Evolutionary conservation across 495 filamentous ascomycete genomes (phyloP).

Genomic region (Talaromyces nanjingensis): DNA sequence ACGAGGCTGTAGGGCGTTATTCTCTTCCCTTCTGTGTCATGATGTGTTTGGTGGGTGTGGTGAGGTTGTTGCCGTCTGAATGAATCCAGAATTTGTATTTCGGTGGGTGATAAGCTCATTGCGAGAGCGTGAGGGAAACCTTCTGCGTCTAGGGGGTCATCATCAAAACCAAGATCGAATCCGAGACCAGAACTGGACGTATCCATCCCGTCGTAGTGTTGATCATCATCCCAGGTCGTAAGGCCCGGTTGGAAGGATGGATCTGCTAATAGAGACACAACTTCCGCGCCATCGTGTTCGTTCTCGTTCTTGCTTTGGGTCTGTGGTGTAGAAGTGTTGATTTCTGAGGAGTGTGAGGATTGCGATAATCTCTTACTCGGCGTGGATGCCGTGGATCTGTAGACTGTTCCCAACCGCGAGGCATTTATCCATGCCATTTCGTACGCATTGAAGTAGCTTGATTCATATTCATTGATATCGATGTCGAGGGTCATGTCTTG

Average conservation of each 20-base stretch:
- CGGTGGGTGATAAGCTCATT: neutral
- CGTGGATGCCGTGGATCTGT: neutral
- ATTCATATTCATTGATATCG: neutral
- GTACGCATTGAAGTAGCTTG: constrained; percentile 4
- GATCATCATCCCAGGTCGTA: constrained; percentile 40
- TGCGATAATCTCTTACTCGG: neutral
- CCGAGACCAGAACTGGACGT: neutral
- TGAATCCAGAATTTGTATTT: constrained; percentile 31
- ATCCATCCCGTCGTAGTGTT: constrained; percentile 12
- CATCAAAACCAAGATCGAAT: neutral
- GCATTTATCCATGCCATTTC: constrained; percentile 8
- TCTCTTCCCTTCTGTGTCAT: neutral
- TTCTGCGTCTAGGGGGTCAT: neutral
- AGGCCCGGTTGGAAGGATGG: constrained; percentile 45
- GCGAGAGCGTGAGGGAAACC: neutral
- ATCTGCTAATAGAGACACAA: constrained; percentile 46
- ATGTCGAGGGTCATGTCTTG: neutral
- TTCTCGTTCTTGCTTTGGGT: neutral
- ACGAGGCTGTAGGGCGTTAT: constrained; percentile 30
- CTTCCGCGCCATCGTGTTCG: constrained; percentile 32
- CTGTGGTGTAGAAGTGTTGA: neutral
- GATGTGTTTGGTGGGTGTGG: neutral
- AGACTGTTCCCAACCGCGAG: neutral
- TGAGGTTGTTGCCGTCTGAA: constrained; percentile 20
- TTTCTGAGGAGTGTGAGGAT: neutral